Evolutionary conservation across 345 rosid genomes (phyloP), one percentile per base, ranked within the genome.

Genomic region (Orychophragmus violaceus): DNA sequence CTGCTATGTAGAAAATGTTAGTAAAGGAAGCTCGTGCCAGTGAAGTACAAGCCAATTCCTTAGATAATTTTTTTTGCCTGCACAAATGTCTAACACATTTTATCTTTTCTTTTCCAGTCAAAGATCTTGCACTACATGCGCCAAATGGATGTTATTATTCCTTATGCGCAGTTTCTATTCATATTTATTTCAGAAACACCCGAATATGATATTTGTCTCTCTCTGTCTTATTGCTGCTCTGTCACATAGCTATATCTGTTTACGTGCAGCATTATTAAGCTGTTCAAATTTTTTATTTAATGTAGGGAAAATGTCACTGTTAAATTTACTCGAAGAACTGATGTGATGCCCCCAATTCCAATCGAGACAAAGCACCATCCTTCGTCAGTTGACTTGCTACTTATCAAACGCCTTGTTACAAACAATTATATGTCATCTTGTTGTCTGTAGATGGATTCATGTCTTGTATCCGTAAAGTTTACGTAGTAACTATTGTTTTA

Each of bases 111-210:
- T 65, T 30, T 84, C 76, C 87, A 90, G 98, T 90, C 97, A 44
- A 93, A 93, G 79, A 93, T 93, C 79, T 82, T 90, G 86, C 98
- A 93, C 76, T 93, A 86, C 75, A 88, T 93, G 96, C 84, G 98
- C 70, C 97, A 93, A 73, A 93, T 93, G 98, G 98, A 97, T 71
- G 96, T 93, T 66, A 90, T 93, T 77, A 93, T 97, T 30, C 98
- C 97, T 2, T 93, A 93, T 68, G 89, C 97, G 13, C 94, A 93
- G 62, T 93, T 93, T 78, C 70, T 86, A 17, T 93, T 93, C 76
- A 85, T 68, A 82, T 93, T 86, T 78, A 67, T 90, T 70, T 79
- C 97, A 8, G 96, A 90, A 49, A 41, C 86, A 51, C 63, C 90
- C 3, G 97, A 90, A 96, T 93, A 85, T 49, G 80, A 74, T 81